A percentile compares a stretch with the other conserved stretches of the same genome.
Evolutionary conservation across 257 asterid genomes (phyloP).

Genomic region (Verbena officinalis): DNA sequence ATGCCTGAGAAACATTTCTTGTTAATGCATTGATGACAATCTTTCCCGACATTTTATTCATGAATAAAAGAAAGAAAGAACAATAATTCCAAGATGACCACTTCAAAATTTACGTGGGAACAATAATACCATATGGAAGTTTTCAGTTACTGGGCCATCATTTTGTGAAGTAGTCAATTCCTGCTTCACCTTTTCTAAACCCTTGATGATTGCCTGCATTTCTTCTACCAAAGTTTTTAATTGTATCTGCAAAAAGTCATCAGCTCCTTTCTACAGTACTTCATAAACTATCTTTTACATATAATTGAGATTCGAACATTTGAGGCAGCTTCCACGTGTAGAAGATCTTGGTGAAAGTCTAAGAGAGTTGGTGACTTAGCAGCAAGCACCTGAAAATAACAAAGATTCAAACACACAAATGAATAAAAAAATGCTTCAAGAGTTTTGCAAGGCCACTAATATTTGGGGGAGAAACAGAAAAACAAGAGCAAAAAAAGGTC

Average conservation of each 20-base stretch:
- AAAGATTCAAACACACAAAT: constrained; percentile 6
- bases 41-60: too few relatives aligned
- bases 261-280: constrained; percentile 13
- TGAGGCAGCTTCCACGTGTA: constrained; percentile 57
- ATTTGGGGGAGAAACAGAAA: not conserved
- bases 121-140: constrained; percentile 64
- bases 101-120: not conserved
- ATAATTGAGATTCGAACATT: constrained; percentile 41
- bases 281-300: not conserved
- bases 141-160: constrained; percentile 90
- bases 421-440: constrained; percentile 7
- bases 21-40: constrained; percentile 21
- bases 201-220: constrained; percentile 90
- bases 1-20: constrained; percentile 50
- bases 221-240: constrained; percentile 88
- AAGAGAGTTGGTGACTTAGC: constrained; percentile 41
- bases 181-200: constrained; percentile 89
- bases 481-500: constrained; percentile 12
- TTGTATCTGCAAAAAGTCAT: constrained; percentile 68
- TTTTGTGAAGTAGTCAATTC: constrained; percentile 76
- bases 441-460: not conserved
- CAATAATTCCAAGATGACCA: constrained; percentile 18
- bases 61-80: too few relatives aligned
- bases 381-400: constrained; percentile 46
- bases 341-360: constrained; percentile 49